A percentile compares a stretch with the other conserved stretches of the same genome.
Conservation (phyloP, 1,139 yeast genomes). For the Geotrichum carabidarum region DNA sequence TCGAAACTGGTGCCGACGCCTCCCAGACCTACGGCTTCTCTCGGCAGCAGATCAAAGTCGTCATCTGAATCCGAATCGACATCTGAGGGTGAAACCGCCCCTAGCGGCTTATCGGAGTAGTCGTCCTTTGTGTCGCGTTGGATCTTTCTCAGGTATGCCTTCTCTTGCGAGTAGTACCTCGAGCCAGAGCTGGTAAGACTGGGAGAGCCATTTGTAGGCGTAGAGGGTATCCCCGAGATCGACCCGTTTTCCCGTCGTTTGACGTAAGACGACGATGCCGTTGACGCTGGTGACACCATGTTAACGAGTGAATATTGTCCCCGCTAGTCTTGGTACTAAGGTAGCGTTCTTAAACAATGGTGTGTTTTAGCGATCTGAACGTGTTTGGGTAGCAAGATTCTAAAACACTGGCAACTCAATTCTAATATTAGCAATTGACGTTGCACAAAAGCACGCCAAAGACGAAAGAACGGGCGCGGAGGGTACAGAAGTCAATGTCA, state of each 20-base stretch:
- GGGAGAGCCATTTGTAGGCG: neutral
- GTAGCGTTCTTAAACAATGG: too few species aligned
- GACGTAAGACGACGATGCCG: neutral
- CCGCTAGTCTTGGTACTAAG: too few species aligned
- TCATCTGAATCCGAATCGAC: conserved; percentile 28
- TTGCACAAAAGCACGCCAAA: too few species aligned
- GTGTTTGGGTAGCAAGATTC: too few species aligned
- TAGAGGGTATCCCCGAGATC: neutral
- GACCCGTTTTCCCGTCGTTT: neutral
- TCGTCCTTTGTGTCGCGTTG: conserved; percentile 63
- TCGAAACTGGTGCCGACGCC: conserved; percentile 37
- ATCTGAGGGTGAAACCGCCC: conserved; percentile 26
- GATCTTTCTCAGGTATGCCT: conserved; percentile 60
- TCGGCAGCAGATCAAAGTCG: conserved; percentile 27
- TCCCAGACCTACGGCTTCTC: conserved; percentile 30
- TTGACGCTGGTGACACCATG: too few species aligned
- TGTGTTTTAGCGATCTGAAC: too few species aligned
- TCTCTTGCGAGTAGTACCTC: conserved; percentile 54
- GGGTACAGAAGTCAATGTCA: too few species aligned
- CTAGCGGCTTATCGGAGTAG: conserved; percentile 34
- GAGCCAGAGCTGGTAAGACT: neutral
- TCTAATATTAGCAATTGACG: too few species aligned
- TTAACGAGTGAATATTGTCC: too few species aligned
- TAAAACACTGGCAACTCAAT: too few species aligned
- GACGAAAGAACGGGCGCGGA: too few species aligned